A percentile compares a stretch with the other conserved stretches of the same genome.
Conservation (phyloP, 371 early-diverging fungal species). For the Furculomyces boomerangus region DNA sequence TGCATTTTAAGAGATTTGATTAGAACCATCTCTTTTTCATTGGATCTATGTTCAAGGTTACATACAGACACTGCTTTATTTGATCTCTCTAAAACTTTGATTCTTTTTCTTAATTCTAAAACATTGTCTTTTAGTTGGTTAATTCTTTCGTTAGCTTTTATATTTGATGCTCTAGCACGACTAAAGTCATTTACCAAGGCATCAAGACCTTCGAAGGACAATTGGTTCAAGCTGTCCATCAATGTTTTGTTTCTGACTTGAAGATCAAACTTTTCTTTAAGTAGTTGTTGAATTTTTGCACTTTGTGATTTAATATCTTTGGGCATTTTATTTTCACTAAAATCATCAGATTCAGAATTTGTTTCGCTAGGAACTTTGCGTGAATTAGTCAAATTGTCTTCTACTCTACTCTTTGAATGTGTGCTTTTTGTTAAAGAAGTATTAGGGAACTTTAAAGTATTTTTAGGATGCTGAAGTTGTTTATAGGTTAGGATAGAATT, state of each 20-base stretch:
- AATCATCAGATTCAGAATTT: neutral
- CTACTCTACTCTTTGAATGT: too few relatives aligned
- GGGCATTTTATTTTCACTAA: neutral
- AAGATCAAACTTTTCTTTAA: constrained; percentile 6
- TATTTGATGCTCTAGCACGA: neutral
- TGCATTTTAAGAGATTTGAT: neutral
- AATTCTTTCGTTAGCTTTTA: neutral
- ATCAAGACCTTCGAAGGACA: constrained; percentile 2
- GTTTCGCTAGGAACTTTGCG: too few relatives aligned
- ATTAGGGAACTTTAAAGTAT: too few relatives aligned
- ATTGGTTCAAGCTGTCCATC: constrained; percentile 2
- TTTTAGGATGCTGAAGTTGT: too few relatives aligned
- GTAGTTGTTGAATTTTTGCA: constrained; percentile 1
- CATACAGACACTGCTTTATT: neutral
- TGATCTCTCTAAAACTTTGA: neutral
- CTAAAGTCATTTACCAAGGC: neutral
- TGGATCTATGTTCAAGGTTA: neutral
- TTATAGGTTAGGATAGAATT: too few relatives aligned
- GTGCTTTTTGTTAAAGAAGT: too few relatives aligned
- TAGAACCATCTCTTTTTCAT: neutral
- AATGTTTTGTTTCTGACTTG: constrained; percentile 4
- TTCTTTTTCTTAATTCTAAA: neutral
- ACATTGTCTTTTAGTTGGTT: neutral
- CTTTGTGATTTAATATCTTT: neutral
- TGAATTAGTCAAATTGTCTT: too few relatives aligned